Conservation (phyloP, 805 yeast species). For the Metschnikowia picachoensis region DNA sequence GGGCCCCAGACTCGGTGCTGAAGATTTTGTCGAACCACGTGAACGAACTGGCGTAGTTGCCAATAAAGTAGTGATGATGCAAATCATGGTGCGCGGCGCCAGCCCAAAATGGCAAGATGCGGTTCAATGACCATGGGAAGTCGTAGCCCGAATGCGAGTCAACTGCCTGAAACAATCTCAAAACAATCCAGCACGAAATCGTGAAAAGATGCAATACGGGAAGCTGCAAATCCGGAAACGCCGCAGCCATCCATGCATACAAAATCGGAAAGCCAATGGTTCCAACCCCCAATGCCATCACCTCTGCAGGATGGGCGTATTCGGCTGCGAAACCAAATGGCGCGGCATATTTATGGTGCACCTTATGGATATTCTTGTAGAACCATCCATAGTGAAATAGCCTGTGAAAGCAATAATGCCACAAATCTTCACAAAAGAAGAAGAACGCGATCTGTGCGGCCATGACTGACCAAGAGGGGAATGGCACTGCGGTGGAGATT, state of each 20-base stretch:
- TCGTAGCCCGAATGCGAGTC: constrained; percentile 62
- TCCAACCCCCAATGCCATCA: constrained; percentile 53
- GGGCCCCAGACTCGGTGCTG: constrained; percentile 55
- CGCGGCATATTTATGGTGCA: constrained; percentile 59
- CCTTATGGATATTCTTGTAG: constrained; percentile 56
- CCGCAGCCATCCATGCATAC: constrained; percentile 43
- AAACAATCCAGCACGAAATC: constrained; percentile 47
- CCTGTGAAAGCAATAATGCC: constrained; percentile 62
- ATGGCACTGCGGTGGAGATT: constrained; percentile 49
- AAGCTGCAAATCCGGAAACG: constrained; percentile 62
- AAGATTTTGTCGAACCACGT: constrained; percentile 55
- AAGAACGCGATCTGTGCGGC: constrained; percentile 44
- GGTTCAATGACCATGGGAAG: constrained; percentile 57
- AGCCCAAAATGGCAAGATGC: constrained; percentile 60
- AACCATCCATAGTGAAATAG: constrained; percentile 53
- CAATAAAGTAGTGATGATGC: constrained; percentile 58
- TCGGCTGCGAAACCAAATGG: constrained; percentile 62
- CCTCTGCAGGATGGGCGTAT: constrained; percentile 59
- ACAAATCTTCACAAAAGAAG: constrained; percentile 51
- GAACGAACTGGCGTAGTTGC: constrained; percentile 55
- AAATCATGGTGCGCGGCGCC: constrained; percentile 62
- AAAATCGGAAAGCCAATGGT: constrained; percentile 55
- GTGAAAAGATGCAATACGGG: constrained; percentile 49
- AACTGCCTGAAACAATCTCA: constrained; percentile 55
- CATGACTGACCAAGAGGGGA: constrained; percentile 45